Base-by-base conservation (phyloP, 371 early-diverging fungal species). In the Lichtheimia ornata region DNA sequence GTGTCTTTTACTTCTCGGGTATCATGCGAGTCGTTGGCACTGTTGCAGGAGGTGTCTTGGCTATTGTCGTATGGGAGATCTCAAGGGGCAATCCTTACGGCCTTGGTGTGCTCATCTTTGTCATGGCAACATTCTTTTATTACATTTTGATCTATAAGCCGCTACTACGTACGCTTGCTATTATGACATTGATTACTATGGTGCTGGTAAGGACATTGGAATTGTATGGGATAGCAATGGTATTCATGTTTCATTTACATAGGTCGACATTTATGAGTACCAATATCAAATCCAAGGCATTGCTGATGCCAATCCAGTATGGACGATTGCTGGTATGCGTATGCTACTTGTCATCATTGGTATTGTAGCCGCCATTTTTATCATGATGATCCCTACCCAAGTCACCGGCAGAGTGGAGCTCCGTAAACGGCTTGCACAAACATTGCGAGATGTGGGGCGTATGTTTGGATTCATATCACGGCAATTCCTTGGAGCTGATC, bases 51-150 rank as follows among this genome's bases (percentile, higher is more conserved):
- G 63, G 66, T 25, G 56, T 79, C 2, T 22, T 70, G 2, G 76
- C 73, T 2, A 79, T 79, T 17, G 61, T 71, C 13, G 66, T 75
- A n/a, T 79, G 79, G 79, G 76, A 79, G 41, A 79, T 79, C 11
- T 61, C 67, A 1, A 54, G 61, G 61, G 79, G 74, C 4, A 73
- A 74, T 42, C 69, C 75, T 14, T 77, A 77, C 45, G 77, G 69
- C 7, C 15, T 77, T 27, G 65, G 66, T 5, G 63, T 72, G 12
- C 63, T 74, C 6, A 61, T 61, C 12, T 74, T 74, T 28, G 22
- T 72, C 9, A 27, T 72, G 15, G 65, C 66, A 11, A 50, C 69
- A 2, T 53, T 68, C 4, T 30, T 65, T 5, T 79, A 75, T 51
- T 66, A 79, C 56, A 24, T 70, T 2, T 70, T 79, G 55, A 61